Conservation (phyloP, 345 rosid species). For the Ceriops decandra region DNA sequence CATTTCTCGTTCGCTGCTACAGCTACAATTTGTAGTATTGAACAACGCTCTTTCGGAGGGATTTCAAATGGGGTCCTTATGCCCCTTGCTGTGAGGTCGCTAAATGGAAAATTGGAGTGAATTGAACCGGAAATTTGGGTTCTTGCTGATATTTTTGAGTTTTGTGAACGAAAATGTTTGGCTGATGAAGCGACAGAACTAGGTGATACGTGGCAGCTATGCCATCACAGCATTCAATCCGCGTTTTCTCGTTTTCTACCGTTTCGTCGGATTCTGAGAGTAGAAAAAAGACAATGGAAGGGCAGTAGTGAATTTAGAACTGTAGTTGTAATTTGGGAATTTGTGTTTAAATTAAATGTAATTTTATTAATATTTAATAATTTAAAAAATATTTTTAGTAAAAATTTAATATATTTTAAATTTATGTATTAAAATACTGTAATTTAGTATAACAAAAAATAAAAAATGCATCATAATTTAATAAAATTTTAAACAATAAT, state of each 20-base stretch:
- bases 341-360: too few species aligned
- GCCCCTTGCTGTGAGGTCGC: neutral
- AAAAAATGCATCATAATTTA: too few species aligned
- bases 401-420: too few species aligned
- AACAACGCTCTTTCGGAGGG: neutral
- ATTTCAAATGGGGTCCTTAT: neutral
- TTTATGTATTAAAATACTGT: too few species aligned
- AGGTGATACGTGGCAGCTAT: slow-evolving; percentile 12
- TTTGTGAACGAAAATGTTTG: neutral
- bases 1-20: slow-evolving; percentile 5
- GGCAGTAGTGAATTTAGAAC: too few species aligned
- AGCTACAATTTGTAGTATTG: neutral
- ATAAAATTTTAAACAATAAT: too few species aligned
- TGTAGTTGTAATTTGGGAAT: too few species aligned
- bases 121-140: neutral
- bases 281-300: too few species aligned
- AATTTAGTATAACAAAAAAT: too few species aligned
- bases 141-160: neutral
- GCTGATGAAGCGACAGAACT: neutral
- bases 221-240: neutral
- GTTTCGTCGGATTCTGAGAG: neutral
- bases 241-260: too few species aligned
- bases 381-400: too few species aligned
- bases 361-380: too few species aligned
- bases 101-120: neutral